phyloP scores from a whole-genome alignment of 805 yeast species.

The Saccharomycopsis olivae region DNA sequence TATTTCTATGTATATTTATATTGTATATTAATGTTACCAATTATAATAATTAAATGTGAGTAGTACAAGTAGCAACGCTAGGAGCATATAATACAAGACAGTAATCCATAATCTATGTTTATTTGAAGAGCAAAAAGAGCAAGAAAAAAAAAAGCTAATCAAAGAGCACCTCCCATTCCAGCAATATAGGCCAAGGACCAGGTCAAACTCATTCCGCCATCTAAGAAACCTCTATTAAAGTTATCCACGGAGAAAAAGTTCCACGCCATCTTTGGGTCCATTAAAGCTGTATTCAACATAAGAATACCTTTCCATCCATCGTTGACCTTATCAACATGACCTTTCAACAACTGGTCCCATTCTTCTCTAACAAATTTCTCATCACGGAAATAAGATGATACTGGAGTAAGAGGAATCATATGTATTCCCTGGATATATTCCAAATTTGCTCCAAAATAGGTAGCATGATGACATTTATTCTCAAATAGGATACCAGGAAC shows the following conservation, averaged over 20 bases:
- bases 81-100: too few relatives aligned
- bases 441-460: constrained; percentile 63
- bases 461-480: constrained; percentile 61
- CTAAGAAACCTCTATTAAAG: constrained; percentile 51
- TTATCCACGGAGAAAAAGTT: constrained; percentile 43
- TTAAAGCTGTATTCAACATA: constrained; percentile 63
- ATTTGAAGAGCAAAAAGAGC: too few relatives aligned
- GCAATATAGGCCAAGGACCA: constrained; percentile 79
- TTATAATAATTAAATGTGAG: too few relatives aligned
- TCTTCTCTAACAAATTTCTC: constrained; percentile 49
- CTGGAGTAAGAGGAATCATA: constrained; percentile 63
- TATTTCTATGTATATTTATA: too few relatives aligned
- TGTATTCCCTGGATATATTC: constrained; percentile 75
- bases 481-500: constrained; percentile 70
- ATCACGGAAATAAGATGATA: constrained; percentile 49
- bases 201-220: constrained; percentile 76
- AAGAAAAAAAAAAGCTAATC: too few relatives aligned
- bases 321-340: constrained; percentile 36
- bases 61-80: too few relatives aligned
- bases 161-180: constrained; percentile 22
- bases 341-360: constrained; percentile 42
- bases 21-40: too few relatives aligned
- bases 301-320: constrained; percentile 71
- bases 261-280: constrained; percentile 56
- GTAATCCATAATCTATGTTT: too few relatives aligned